A percentile compares a stretch with the other conserved stretches of the same genome.
Evolutionary conservation across 805 yeast genomes (phyloP).

Genomic region (Starmerella roubikii): DNA sequence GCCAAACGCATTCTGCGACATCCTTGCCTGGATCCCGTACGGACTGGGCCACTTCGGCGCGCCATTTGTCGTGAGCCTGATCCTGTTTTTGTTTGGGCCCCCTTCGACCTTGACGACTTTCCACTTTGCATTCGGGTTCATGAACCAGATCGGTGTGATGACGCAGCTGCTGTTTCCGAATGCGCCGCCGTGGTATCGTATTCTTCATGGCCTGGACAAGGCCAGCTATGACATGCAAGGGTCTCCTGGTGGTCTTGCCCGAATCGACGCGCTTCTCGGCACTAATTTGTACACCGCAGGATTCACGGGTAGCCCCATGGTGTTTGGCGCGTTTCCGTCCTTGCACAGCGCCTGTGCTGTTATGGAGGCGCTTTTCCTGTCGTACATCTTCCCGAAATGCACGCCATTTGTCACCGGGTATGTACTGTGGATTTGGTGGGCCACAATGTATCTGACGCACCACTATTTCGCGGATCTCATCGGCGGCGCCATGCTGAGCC

Average conservation of each 20-base stretch:
- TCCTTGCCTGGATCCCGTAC: slow-evolving; percentile 92
- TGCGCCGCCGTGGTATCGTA: slow-evolving; percentile 96
- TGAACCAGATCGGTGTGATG: slow-evolving; percentile 77
- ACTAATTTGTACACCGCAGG: slow-evolving; percentile 70
- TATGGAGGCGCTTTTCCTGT: slow-evolving; percentile 78
- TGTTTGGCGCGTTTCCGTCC: slow-evolving; percentile 80
- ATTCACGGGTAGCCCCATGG: slow-evolving; percentile 75
- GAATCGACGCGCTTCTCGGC: slow-evolving; percentile 71
- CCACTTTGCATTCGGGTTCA: slow-evolving; percentile 88
- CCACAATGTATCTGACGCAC: slow-evolving; percentile 94
- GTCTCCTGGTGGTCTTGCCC: slow-evolving; percentile 86
- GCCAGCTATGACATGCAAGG: slow-evolving; percentile 88
- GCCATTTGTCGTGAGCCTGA: slow-evolving; percentile 72
- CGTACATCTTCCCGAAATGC: slow-evolving; percentile 64
- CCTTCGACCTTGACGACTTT: slow-evolving; percentile 73
- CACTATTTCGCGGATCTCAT: slow-evolving; percentile 89
- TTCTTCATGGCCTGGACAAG: slow-evolving; percentile 68
- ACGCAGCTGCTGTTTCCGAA: slow-evolving; percentile 77
- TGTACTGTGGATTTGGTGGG: slow-evolving; percentile 95
- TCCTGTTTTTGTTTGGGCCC: slow-evolving; percentile 78
- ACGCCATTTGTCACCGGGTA: slow-evolving; percentile 57
- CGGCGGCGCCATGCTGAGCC: slow-evolving; percentile 81
- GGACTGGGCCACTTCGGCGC: slow-evolving; percentile 83
- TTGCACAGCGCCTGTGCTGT: slow-evolving; percentile 90
- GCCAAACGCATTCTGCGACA: slow-evolving; percentile 50